phyloP scores from a whole-genome alignment of 805 yeast species.

The Yamadazyma sp. region DNA sequence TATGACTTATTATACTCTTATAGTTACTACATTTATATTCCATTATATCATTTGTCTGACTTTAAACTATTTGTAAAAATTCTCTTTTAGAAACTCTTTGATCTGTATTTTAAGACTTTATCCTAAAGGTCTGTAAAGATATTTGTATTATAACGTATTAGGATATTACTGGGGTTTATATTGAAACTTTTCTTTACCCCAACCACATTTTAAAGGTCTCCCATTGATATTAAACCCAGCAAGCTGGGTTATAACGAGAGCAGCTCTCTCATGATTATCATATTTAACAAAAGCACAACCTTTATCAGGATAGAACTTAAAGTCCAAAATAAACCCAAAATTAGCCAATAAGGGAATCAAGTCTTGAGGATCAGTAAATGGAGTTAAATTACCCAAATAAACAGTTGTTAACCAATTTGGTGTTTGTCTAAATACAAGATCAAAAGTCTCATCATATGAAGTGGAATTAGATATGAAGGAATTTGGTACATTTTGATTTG shows the following conservation, averaged over 20 bases:
- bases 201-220: conserved; percentile 75
- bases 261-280: conserved; percentile 86
- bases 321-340: conserved; percentile 80
- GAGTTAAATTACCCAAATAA: conserved; percentile 82
- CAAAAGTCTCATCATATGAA: conserved; percentile 40
- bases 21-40: no score
- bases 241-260: conserved; percentile 79
- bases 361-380: conserved; percentile 68
- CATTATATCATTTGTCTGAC: no score
- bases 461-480: background rate
- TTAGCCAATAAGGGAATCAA: conserved; percentile 70
- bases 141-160: no score
- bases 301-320: conserved; percentile 74
- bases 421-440: conserved; percentile 69
- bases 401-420: conserved; percentile 86
- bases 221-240: conserved; percentile 72
- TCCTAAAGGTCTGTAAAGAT: no score
- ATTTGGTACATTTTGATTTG: background rate
- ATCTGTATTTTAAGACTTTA: no score
- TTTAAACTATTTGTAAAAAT: no score
- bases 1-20: no score
- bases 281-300: conserved; percentile 89
- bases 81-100: no score
- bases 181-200: conserved; percentile 64
- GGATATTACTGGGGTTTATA: background rate